Percentiles rank a stretch among this genome's conserved stretches.
These are phyloP conservation scores for Diaporthe citrichinensis DNA, from an alignment of 2,329 filamentous ascomycete species.

Conservation along the genomic window DNA sequence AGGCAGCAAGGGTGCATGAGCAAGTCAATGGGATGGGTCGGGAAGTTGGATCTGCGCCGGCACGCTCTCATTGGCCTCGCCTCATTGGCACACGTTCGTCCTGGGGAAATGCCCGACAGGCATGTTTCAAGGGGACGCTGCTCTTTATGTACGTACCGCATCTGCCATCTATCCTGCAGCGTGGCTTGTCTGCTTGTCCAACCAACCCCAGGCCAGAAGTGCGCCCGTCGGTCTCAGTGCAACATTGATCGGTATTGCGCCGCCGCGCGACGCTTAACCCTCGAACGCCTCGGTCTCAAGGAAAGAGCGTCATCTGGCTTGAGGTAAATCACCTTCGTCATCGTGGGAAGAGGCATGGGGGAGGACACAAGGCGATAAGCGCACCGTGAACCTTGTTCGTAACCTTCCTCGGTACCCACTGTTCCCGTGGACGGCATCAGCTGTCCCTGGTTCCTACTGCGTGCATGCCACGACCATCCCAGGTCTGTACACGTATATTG, in stretches of 20 bases:
- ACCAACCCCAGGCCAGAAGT: not conserved
- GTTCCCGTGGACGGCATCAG: not conserved
- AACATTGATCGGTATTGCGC: conserved; percentile 30
- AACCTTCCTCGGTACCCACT: not conserved
- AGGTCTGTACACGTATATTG: conserved; percentile 3
- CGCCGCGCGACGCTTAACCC: not conserved
- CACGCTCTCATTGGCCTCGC: conserved; percentile 39
- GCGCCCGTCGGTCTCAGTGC: conserved; percentile 18
- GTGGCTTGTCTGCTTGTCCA: conserved; percentile 10
- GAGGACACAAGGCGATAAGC: not conserved
- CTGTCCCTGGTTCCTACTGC: not conserved
- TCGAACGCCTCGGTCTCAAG: conserved; percentile 4
- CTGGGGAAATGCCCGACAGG: conserved; percentile 44
- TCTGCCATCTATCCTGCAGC: conserved; percentile 13
- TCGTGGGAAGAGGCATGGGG: not conserved
- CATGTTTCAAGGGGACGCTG: conserved; percentile 48
- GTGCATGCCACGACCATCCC: not conserved
- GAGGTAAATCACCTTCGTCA: conserved; percentile 1
- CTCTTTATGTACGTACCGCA: not conserved
- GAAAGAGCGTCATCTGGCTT: conserved; percentile 12
- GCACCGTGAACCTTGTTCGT: conserved; percentile 6
- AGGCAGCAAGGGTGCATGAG: conserved; percentile 45
- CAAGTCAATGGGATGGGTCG: conserved; percentile 39
- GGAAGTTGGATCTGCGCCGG: conserved; percentile 44
- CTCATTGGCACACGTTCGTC: conserved; percentile 45